phyloP scores from a whole-genome alignment of 208 protist species.

The Balamuthia mandrillaris region DNA sequence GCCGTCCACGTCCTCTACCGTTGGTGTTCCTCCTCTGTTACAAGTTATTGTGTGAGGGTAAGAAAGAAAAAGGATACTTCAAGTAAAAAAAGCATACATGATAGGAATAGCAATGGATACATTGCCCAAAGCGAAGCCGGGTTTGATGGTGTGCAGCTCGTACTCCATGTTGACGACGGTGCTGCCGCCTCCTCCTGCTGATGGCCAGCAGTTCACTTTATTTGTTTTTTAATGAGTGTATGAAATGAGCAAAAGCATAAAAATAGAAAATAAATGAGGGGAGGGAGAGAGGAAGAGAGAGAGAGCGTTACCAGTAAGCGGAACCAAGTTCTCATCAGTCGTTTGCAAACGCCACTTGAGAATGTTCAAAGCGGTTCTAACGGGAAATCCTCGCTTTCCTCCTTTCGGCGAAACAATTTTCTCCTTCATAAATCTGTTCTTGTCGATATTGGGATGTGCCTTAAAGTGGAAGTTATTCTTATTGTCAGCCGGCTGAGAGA shows the following conservation, averaged over 20 bases:
- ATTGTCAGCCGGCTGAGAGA: background rate
- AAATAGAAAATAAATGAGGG: background rate
- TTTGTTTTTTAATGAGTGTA: background rate
- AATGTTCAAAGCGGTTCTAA: background rate
- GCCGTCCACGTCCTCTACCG: conserved; percentile 36
- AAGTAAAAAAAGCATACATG: background rate
- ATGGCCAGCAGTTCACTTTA: conserved; percentile 15
- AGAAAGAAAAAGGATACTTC: background rate
- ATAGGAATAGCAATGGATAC: conserved; percentile 30
- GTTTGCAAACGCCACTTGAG: conserved; percentile 38
- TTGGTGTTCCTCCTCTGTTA: background rate
- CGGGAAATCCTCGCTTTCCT: background rate
- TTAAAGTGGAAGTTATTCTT: conserved; percentile 12
- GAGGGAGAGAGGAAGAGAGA: background rate
- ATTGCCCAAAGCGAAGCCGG: background rate
- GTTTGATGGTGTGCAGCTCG: conserved; percentile 11
- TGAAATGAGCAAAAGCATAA: background rate
- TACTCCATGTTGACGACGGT: conserved; percentile 21
- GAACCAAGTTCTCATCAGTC: background rate
- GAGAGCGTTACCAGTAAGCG: conserved; percentile 6
- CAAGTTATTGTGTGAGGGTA: background rate
- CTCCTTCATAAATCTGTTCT: background rate
- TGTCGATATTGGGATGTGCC: conserved; percentile 40
- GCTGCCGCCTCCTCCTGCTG: background rate
- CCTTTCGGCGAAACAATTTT: background rate